Conservation (phyloP, 768 basidiomycete genomes). For the Tephrocybe sp. region DNA sequence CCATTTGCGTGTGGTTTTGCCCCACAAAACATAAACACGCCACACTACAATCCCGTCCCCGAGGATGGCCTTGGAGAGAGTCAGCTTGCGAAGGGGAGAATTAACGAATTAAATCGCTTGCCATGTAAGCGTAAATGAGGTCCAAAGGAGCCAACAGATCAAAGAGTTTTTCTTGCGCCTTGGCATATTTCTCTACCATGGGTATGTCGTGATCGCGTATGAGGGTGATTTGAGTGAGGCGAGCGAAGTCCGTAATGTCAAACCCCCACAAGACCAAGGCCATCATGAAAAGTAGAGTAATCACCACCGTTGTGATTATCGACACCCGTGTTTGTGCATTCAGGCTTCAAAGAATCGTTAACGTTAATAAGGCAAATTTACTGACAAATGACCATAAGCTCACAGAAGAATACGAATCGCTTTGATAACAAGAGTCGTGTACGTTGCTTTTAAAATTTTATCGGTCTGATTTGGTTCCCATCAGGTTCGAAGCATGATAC, state of each 20-base stretch:
- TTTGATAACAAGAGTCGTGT: neutral
- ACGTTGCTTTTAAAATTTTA: neutral
- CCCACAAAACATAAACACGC: slow-evolving; percentile 7
- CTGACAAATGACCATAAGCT: neutral
- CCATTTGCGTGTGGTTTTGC: neutral
- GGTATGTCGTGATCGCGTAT: neutral
- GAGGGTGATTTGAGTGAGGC: slow-evolving; percentile 1
- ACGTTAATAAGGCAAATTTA: neutral
- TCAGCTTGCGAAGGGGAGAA: neutral
- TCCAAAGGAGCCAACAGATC: neutral
- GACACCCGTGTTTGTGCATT: slow-evolving; percentile 1
- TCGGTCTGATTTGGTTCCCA: no score
- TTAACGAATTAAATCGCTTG: neutral
- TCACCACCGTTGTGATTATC: neutral
- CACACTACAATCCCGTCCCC: slow-evolving; percentile 7
- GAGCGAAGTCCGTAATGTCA: slow-evolving; percentile 9
- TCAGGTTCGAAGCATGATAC: neutral
- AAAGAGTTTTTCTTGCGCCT: neutral
- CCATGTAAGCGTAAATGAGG: slow-evolving; percentile 7
- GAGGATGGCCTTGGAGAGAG: neutral
- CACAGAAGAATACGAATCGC: neutral
- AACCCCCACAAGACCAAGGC: slow-evolving; percentile 5
- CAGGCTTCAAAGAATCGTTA: neutral
- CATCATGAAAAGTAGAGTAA: slow-evolving; percentile 5
- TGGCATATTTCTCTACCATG: neutral